Evolutionary conservation across 1,139 yeast genomes (phyloP), one percentile per base, ranked within the genome.

Genomic region (Geotrichum phurueaensis): DNA sequence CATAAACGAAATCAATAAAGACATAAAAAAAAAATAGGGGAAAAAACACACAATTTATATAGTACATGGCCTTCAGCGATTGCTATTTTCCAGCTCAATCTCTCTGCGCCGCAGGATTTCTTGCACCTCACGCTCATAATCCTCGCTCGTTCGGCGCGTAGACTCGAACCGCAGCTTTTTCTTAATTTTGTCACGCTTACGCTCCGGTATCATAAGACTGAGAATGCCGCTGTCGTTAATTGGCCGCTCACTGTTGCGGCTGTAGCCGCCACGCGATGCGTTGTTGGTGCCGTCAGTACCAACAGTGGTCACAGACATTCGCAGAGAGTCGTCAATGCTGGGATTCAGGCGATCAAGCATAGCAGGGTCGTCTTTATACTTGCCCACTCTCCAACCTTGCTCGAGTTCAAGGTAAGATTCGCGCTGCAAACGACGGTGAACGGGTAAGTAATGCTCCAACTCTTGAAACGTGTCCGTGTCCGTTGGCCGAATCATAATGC

Each of bases 381-480:
- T 63, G 22, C 64, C 65, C 22, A 57, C 58, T 20, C 65, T 61
- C 97, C 97, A 90, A 1, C 97, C 89, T 70, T 88, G 95, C 58
- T 80, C 78, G 70, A 94, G 78, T 65, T 91, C 96, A 36, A 78
- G 78, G 68, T 79, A 86, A 0, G 98, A 87, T 54, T 81, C 85
- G 53, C 82, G 75, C 71, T 94, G 98, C 66, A 95, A 80, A 50
- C 82, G 78, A 65, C 83, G 81, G 68, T 96, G 81, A 70, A 91
- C 78, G 7, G 79, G 84, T 27, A 82, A 75, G 69, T 86, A 89
- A 68, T 84, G 84, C 71, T 94, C 99, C 62, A 88, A 79, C 36
- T 84, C 79, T 67, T 87, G 88, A 76, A 90, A 94, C 13, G 84
- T 75, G 62, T 89, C 96, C 15, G 90, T 85, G 68, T 92, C 97